Conservation (phyloP, 2,329 filamentous ascomycete genomes). For the Alternaria ventricosa region DNA sequence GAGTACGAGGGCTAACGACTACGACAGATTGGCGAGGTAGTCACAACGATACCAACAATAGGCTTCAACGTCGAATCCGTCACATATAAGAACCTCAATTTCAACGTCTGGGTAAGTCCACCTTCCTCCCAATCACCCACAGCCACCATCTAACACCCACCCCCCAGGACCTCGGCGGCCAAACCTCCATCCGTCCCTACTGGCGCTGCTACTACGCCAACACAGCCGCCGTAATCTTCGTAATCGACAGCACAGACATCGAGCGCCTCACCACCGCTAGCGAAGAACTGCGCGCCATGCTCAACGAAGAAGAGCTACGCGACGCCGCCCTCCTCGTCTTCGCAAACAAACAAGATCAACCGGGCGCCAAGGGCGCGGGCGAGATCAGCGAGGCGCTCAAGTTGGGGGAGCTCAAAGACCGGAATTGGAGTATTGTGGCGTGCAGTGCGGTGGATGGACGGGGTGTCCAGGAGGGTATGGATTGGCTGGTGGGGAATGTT, state of each 20-base stretch:
- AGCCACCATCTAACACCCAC: background rate
- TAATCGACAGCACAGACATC: constrained; percentile 97
- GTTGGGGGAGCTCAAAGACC: constrained; percentile 87
- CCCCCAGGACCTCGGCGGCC: constrained; percentile 83
- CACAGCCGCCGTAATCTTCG: constrained; percentile 97
- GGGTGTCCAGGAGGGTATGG: constrained; percentile 97
- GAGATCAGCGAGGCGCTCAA: constrained; percentile 95
- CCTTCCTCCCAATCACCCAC: background rate
- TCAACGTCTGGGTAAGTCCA: constrained; percentile 89
- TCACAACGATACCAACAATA: constrained; percentile 98
- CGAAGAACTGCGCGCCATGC: constrained; percentile 91
- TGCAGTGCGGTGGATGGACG: constrained; percentile 95
- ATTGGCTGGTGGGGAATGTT: constrained; percentile 84
- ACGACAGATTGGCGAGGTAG: constrained; percentile 89
- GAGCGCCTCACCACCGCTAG: constrained; percentile 90
- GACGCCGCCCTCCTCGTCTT: constrained; percentile 93
- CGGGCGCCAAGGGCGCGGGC: constrained; percentile 92
- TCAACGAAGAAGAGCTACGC: constrained; percentile 95
- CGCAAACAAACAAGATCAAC: constrained; percentile 99
- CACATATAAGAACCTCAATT: constrained; percentile 97
- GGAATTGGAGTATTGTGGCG: constrained; percentile 99
- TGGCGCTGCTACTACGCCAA: constrained; percentile 99
- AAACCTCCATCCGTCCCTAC: constrained; percentile 98
- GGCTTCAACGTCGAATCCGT: constrained; percentile 99
- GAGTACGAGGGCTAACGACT: background rate